A percentile compares a stretch with the other conserved stretches of the same genome.
Conservation (phyloP, 345 rosid genomes). For the Microthlaspi erraticum region DNA sequence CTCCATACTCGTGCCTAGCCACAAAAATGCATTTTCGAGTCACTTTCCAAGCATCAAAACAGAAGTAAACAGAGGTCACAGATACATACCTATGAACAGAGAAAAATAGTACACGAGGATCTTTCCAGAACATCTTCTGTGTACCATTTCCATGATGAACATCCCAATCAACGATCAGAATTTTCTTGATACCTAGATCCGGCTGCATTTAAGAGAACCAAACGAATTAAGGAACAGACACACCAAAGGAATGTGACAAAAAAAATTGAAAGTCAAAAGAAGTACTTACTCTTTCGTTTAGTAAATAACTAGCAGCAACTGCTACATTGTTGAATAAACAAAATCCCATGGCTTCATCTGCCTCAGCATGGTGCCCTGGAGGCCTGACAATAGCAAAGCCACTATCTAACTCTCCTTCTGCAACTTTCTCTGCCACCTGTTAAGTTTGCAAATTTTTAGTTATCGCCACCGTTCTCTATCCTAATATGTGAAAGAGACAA, state of each 20-base stretch:
- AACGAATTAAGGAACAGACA: neutral
- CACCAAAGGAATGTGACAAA: conserved; percentile 1
- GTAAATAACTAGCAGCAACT: conserved; percentile 70
- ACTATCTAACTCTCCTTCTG: conserved; percentile 78
- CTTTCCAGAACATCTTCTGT: conserved; percentile 88
- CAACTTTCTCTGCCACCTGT: conserved; percentile 78
- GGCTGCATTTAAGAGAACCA: conserved; percentile 48
- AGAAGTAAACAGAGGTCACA: neutral
- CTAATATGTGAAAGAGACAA: conserved; percentile 6
- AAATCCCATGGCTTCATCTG: conserved; percentile 85
- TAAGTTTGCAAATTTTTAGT: conserved; percentile 19
- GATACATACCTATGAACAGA: conserved; percentile 87
- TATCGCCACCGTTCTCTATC: neutral
- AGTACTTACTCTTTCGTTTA: conserved; percentile 66
- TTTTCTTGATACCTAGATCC: conserved; percentile 75
- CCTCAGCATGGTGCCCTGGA: conserved; percentile 99
- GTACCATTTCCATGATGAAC: conserved; percentile 98
- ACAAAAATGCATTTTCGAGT: conserved; percentile 16
- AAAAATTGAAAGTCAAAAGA: conserved; percentile 2
- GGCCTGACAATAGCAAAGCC: conserved; percentile 95
- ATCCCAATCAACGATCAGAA: conserved; percentile 97
- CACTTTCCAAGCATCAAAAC: conserved; percentile 19
- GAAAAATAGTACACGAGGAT: conserved; percentile 91
- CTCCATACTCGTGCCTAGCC: conserved; percentile 81
- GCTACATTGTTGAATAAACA: conserved; percentile 97